These are phyloP conservation scores for Suillus clintonianus DNA, from an alignment of 768 basidiomycete species.

Conservation along the genomic window DNA sequence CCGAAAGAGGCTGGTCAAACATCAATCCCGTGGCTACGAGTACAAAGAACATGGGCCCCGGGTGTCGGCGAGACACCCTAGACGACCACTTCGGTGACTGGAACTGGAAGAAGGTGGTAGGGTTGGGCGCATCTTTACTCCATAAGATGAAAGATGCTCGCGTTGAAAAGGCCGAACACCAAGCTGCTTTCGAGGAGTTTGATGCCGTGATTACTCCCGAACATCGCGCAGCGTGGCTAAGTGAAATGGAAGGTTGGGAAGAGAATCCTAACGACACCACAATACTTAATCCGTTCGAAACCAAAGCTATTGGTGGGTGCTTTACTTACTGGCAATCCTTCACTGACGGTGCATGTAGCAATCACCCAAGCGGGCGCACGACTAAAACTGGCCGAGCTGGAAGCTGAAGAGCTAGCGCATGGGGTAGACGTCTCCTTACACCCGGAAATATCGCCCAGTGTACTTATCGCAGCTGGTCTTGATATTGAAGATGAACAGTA, in stretches of 20 bases:
- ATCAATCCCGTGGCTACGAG: conserved; percentile 11
- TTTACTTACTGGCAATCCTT: not conserved
- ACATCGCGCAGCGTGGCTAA: conserved; percentile 16
- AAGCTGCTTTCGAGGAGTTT: not conserved
- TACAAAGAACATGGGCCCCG: conserved; percentile 7
- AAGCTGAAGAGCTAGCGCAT: conserved; percentile 10
- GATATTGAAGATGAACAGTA: conserved; percentile 20
- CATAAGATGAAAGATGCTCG: not conserved
- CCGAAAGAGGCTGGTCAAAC: conserved; percentile 21
- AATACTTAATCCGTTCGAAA: conserved; percentile 18
- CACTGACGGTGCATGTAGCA: conserved; percentile 2
- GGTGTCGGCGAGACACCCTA: conserved; percentile 1
- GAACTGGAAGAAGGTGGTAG: not conserved
- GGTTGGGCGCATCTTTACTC: not conserved
- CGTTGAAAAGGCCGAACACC: not conserved
- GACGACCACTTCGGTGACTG: not conserved
- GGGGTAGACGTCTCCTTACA: not conserved
- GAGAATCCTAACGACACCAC: conserved; percentile 7
- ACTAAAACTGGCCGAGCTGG: conserved; percentile 24
- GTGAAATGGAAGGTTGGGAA: conserved; percentile 23
- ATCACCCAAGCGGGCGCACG: conserved; percentile 14
- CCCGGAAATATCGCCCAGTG: conserved; percentile 8
- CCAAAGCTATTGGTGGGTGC: conserved; percentile 10
- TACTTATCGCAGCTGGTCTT: conserved; percentile 13
- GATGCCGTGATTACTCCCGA: not conserved